A percentile compares a stretch with the other conserved stretches of the same genome.
These are phyloP conservation scores for Geosiphon pyriformis DNA, from an alignment of 192 early-diverging fungal species.

Conservation along the genomic window DNA sequence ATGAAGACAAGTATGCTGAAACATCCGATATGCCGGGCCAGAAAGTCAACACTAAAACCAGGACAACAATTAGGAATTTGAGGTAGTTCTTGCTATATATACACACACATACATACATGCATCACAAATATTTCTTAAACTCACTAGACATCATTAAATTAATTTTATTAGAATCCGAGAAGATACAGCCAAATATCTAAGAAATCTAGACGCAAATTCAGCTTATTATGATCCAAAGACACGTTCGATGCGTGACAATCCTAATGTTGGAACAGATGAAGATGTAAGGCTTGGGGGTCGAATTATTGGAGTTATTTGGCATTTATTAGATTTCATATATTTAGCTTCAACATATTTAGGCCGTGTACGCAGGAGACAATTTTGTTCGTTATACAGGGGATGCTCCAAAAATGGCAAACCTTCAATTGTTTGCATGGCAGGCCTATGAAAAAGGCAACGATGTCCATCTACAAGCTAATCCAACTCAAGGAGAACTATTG, in stretches of 20 bases:
- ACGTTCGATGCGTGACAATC: constrained; percentile 98
- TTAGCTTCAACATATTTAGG: no score
- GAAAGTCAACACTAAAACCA: constrained; percentile 80
- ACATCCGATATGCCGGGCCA: constrained; percentile 79
- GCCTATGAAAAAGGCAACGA: constrained; percentile 77
- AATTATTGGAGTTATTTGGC: neutral
- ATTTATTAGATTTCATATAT: no score
- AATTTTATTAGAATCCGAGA: constrained; percentile 81
- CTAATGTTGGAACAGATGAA: constrained; percentile 60
- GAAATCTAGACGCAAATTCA: constrained; percentile 90
- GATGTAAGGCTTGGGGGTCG: constrained; percentile 5
- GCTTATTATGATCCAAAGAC: constrained; percentile 99
- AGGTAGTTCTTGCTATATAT: constrained; percentile 42
- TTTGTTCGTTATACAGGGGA: constrained; percentile 88
- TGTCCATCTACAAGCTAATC: constrained; percentile 90
- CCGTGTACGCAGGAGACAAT: constrained; percentile 83
- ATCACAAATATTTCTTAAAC: neutral
- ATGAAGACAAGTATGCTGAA: constrained; percentile 90
- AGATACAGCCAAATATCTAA: constrained; percentile 98
- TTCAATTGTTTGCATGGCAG: constrained; percentile 94
- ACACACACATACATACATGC: constrained; percentile 2
- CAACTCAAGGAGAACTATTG: constrained; percentile 89
- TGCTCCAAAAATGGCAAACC: constrained; percentile 70
- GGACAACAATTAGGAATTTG: constrained; percentile 92
- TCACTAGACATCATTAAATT: neutral